phyloP scores from a whole-genome alignment of 306 rosid species.

The Ceratonia siliqua region DNA sequence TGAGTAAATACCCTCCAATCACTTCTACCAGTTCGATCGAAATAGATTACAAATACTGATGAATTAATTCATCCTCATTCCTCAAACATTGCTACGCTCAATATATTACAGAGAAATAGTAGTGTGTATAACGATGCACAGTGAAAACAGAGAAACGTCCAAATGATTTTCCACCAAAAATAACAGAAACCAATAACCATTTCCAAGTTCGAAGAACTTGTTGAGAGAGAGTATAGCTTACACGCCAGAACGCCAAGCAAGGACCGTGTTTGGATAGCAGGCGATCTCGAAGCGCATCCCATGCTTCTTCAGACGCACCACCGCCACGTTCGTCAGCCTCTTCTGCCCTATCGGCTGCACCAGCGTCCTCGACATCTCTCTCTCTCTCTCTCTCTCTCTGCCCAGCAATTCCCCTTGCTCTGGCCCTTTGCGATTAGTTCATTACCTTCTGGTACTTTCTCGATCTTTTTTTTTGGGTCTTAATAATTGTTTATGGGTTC shows the following conservation, averaged over 20 bases:
- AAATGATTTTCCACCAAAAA: neutral
- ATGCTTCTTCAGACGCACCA: slow-evolving; percentile 80
- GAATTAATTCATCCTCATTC: neutral
- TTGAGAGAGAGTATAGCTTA: slow-evolving; percentile 37
- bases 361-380: slow-evolving; percentile 55
- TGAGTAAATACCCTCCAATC: neutral
- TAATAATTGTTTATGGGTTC: no score
- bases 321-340: slow-evolving; percentile 93
- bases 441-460: neutral
- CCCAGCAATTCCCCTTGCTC: neutral
- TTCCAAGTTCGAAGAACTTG: neutral
- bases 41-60: neutral
- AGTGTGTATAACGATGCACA: neutral
- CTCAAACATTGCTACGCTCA: neutral
- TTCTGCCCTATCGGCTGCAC: slow-evolving; percentile 97
- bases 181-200: neutral
- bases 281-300: slow-evolving; percentile 93
- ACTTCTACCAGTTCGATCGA: neutral
- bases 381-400: neutral
- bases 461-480: neutral
- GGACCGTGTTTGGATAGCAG: slow-evolving; percentile 90
- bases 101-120: neutral
- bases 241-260: slow-evolving; percentile 98
- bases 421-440: neutral
- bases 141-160: neutral